Percentiles rank a stretch among this genome's conserved stretches.
Evolutionary conservation across 73 alveolate species (phyloP).

Genomic region (Blepharisma japonicum): DNA sequence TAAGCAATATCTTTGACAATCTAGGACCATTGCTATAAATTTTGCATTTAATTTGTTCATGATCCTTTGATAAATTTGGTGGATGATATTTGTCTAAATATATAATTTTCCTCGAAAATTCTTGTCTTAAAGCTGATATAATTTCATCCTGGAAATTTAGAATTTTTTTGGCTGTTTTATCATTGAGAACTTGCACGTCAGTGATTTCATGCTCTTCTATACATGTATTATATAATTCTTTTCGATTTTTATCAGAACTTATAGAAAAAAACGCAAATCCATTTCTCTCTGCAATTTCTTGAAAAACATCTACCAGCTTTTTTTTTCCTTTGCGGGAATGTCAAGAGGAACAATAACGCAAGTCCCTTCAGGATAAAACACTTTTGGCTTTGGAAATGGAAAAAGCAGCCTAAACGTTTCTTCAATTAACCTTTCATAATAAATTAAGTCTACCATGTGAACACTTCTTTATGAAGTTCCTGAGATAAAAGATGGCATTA

Average conservation of each 20-base stretch:
- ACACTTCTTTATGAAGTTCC: constrained; percentile 41
- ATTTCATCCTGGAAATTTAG: constrained; percentile 55
- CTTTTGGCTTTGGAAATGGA: constrained; percentile 17
- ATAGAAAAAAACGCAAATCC: constrained; percentile 28
- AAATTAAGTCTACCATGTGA: not conserved
- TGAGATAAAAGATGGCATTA: constrained; percentile 41
- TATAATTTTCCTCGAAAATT: constrained; percentile 51
- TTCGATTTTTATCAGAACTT: constrained; percentile 65
- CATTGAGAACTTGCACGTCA: constrained; percentile 68
- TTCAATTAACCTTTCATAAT: not conserved
- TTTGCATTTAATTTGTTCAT: constrained; percentile 47
- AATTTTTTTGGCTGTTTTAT: constrained; percentile 61
- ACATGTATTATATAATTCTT: constrained; percentile 58
- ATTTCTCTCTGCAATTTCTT: constrained; percentile 48
- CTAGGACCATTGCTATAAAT: constrained; percentile 23
- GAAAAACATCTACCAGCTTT: constrained; percentile 48
- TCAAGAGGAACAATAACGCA: constrained; percentile 78
- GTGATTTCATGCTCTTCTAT: constrained; percentile 49
- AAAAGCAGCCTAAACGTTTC: constrained; percentile 22
- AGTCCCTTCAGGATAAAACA: constrained; percentile 36
- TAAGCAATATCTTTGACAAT: not conserved
- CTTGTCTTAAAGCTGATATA: constrained; percentile 39
- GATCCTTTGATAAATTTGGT: constrained; percentile 69
- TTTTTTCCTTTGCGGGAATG: constrained; percentile 91
- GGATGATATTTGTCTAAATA: constrained; percentile 87